phyloP scores from a whole-genome alignment of 1,284 basidiomycete genomes.

The Kalmanozyma brasiliensis region DNA sequence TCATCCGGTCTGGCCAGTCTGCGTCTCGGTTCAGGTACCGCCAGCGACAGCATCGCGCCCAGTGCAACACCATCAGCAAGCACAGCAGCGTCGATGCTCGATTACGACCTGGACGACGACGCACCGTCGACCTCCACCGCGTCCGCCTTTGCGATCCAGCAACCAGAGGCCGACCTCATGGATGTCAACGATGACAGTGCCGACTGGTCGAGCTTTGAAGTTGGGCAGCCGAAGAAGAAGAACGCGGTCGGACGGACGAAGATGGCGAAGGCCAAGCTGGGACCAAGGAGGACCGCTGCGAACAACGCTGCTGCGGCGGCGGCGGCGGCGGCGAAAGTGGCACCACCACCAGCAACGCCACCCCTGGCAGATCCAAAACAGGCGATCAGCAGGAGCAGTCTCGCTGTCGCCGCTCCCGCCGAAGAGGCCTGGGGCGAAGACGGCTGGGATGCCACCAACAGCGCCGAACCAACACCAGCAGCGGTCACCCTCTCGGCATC shows the following conservation, averaged over 20 bases:
- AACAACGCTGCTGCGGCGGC: conserved; percentile 27
- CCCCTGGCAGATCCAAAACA: conserved; percentile 27
- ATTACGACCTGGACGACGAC: conserved; percentile 39
- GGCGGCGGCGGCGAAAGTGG: conserved; percentile 7
- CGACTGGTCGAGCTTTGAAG: conserved; percentile 58
- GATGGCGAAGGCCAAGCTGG: conserved; percentile 44
- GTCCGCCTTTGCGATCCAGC: conserved; percentile 22
- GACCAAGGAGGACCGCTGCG: conserved; percentile 19
- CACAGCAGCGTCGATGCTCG: conserved; percentile 26
- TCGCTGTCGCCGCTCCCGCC: conserved; percentile 26
- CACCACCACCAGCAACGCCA: conserved; percentile 6
- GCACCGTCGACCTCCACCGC: conserved; percentile 30
- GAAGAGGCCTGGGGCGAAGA: conserved; percentile 44
- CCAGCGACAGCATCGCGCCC: too few species aligned
- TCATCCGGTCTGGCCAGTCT: conserved; percentile 39
- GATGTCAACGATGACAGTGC: conserved; percentile 59
- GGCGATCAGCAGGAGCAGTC: conserved; percentile 40
- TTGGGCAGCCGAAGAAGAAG: conserved; percentile 47
- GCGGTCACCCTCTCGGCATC: conserved; percentile 2
- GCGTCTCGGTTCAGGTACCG: conserved; percentile 32
- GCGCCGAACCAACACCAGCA: neutral
- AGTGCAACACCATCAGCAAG: neutral
- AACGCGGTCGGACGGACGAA: conserved; percentile 21
- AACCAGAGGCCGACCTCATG: conserved; percentile 41
- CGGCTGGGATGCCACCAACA: conserved; percentile 27